Base-by-base conservation (phyloP, 2,329 filamentous ascomycete species). In the Claviceps humidiphila region DNA sequence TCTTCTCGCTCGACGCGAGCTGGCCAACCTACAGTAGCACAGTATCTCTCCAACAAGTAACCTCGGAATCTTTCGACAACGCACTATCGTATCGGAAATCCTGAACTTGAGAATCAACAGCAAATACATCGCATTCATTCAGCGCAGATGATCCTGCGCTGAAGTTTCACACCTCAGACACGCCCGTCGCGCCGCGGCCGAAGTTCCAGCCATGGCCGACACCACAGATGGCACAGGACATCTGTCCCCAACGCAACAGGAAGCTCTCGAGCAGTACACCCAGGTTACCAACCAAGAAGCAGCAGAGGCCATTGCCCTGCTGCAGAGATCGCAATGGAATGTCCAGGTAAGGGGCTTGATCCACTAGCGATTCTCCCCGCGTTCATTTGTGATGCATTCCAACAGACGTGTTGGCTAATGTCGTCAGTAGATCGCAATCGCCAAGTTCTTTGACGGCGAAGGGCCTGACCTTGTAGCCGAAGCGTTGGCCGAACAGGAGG, bases 361-460 rank as follows among this genome's bases (percentile, higher is more conserved):
- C 30, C 37, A 5, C 20, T 3, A 16, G 22, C 26, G 5, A 16
- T 38, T 17, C 4, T 37, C 38, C 11, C n/a, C n/a, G 17, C 6
- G 13, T 4, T 3, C 13, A 20, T 30, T 4, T 17, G 14, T 26
- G 43, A 34, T 22, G 45, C 17, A 47, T 37, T 30, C 37, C n/a
- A 5, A 48, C 20, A 48, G 20, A 47, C 20, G 22, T 20, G 42
- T 14, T 38, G 20, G 30, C 41, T 41, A 44, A 38, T 22, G 39
- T 38, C 45, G 9, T 11, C 14, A 53, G 4, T 64, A 96, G 84
- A 95, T 97, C 61, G 91, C 93, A 53, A 91, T 98, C 57, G 82
- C 93, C 58, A 94, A 94, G 64, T 97, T 97, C 78, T 98, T 96
- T 66, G 93, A 98, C 63, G 93, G 93, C 59, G 93, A 97, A 70